Evolutionary conservation across 768 basidiomycete genomes (phyloP), one percentile per base, ranked within the genome.

Genomic region (Termitomyces sp.): DNA sequence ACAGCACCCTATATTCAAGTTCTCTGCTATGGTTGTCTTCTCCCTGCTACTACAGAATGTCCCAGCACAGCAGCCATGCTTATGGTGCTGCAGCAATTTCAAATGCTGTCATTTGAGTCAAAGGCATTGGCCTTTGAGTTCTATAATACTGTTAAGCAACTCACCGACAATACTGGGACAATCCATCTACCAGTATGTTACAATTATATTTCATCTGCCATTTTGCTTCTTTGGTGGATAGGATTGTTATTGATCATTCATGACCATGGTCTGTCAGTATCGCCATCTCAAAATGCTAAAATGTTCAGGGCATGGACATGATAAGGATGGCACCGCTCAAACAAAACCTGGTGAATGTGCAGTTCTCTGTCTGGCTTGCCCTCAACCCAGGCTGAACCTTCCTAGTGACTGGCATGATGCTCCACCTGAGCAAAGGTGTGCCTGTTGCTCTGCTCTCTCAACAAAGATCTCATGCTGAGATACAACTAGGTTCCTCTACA

Each of bases 1-100:
- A n/a, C n/a, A n/a, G n/a, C n/a, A n/a, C n/a, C n/a, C n/a, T 47
- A 58, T 9, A 58, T 57, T 9, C 74, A 79, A 53, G 67, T 78
- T 0, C 68, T 79, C 0, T 63, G 67, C 4, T 55, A 56, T 48
- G n/a, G n/a, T n/a, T n/a, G 62, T 0, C 55, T 62, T 20, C 69
- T 49, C 39, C 71, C 73, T 20, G 64, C 67, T 13, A 72, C 71
- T 3, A 50, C 58, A 8, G 48, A 34, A 7, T n/a, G n/a, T n/a
- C n/a, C n/a, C n/a, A n/a, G n/a, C n/a, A n/a, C n/a, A n/a, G n/a
- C n/a, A n/a, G n/a, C n/a, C n/a, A n/a, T n/a, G n/a, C n/a, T n/a
- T n/a, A n/a, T n/a, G n/a, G n/a, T n/a, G n/a, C n/a, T n/a, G n/a
- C n/a, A n/a, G n/a, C n/a, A n/a, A n/a, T n/a, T n/a, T n/a, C n/a